These are phyloP conservation scores for Tephrocybe sp. DNA, from an alignment of 768 basidiomycete species.

Conservation along the genomic window DNA sequence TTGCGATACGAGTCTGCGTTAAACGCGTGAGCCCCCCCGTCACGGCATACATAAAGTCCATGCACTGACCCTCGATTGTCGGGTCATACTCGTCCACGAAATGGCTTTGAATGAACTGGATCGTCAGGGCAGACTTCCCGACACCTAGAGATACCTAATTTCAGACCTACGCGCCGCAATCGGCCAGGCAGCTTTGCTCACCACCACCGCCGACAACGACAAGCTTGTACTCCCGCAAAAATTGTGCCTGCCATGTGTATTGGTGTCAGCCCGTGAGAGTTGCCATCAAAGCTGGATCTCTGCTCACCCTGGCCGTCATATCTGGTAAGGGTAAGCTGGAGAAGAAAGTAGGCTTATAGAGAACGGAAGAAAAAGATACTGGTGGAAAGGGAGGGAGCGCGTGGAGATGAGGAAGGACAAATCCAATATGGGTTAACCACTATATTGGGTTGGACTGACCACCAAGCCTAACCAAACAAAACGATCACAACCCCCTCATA, in stretches of 20 bases:
- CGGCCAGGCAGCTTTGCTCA: slow-evolving; percentile 32
- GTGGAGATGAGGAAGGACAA: slow-evolving; percentile 8
- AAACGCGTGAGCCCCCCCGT: neutral
- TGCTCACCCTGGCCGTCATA: slow-evolving; percentile 41
- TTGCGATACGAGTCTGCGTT: slow-evolving; percentile 89
- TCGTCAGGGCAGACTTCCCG: slow-evolving; percentile 86
- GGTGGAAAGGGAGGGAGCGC: slow-evolving; percentile 12
- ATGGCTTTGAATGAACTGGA: slow-evolving; percentile 96
- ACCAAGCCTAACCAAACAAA: slow-evolving; percentile 21
- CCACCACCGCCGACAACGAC: slow-evolving; percentile 99
- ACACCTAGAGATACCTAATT: slow-evolving; percentile 34
- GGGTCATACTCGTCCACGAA: slow-evolving; percentile 95
- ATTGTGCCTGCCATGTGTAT: slow-evolving; percentile 61
- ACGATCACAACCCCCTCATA: neutral
- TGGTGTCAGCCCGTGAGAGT: slow-evolving; percentile 9
- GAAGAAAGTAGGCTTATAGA: slow-evolving; percentile 3
- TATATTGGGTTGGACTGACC: slow-evolving; percentile 12
- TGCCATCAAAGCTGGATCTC: neutral
- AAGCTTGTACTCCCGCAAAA: slow-evolving; percentile 96
- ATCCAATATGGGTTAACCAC: neutral
- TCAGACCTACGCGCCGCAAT: neutral
- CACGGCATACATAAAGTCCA: neutral
- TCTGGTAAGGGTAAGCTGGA: slow-evolving; percentile 4
- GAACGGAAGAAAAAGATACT: slow-evolving; percentile 1
- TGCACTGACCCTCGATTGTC: slow-evolving; percentile 79